These are phyloP conservation scores for Pseudocercospora pini-densiflorae DNA, from an alignment of 2,329 filamentous ascomycete species.

Conservation along the genomic window DNA sequence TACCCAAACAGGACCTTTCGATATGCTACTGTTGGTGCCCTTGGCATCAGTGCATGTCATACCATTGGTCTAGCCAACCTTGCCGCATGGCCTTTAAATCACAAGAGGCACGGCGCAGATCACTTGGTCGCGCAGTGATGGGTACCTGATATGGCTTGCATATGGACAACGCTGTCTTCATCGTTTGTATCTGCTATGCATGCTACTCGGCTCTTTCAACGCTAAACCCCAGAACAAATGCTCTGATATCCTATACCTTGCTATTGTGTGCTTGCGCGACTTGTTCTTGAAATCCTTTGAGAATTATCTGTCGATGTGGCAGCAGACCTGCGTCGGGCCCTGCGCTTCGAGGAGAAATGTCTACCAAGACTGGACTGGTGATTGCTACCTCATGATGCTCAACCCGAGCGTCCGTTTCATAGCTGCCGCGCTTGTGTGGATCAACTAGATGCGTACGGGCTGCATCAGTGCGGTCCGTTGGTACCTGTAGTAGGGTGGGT, in stretches of 20 bases:
- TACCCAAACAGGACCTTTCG: too few relatives aligned
- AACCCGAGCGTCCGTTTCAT: too few relatives aligned
- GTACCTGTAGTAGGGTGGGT: background rate
- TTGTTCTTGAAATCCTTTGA: background rate
- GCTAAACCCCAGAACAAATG: background rate
- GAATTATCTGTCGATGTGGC: background rate
- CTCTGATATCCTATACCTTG: background rate
- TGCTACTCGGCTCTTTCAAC: background rate
- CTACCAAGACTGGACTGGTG: background rate
- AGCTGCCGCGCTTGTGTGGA: background rate
- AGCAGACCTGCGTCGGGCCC: background rate
- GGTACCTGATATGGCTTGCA: too few relatives aligned
- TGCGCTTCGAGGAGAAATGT: background rate
- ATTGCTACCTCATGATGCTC: background rate
- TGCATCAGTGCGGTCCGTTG: background rate
- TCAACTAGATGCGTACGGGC: background rate
- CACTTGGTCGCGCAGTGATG: too few relatives aligned
- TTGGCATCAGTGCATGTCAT: too few relatives aligned
- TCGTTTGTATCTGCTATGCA: background rate
- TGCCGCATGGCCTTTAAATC: too few relatives aligned
- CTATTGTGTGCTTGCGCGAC: background rate
- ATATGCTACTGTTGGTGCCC: too few relatives aligned
- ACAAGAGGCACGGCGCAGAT: too few relatives aligned
- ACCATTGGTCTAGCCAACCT: too few relatives aligned
- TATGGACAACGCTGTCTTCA: background rate